Percentiles rank a stretch among this genome's conserved stretches.
These are phyloP conservation scores for Naematelia aurantialba DNA, from an alignment of 768 basidiomycete genomes.

Conservation along the genomic window DNA sequence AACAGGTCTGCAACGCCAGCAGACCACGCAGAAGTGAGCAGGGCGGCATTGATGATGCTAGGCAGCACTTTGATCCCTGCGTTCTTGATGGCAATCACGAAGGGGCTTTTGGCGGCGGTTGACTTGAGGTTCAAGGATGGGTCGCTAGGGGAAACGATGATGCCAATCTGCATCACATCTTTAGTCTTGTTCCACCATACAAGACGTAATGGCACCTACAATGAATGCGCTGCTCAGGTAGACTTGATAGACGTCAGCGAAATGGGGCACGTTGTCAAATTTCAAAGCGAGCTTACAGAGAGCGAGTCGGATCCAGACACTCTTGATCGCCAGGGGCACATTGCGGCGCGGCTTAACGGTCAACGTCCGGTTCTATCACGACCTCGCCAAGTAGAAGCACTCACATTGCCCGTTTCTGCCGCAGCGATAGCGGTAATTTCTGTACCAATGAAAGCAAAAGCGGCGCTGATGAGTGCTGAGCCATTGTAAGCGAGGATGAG, in stretches of 20 bases:
- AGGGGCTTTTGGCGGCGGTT: constrained; percentile 40
- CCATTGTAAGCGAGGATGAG: too few species aligned
- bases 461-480: neutral
- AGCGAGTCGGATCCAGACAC: neutral
- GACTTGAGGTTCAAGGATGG: neutral
- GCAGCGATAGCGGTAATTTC: constrained; percentile 64
- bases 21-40: neutral
- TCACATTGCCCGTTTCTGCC: constrained; percentile 27
- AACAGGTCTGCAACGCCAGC: neutral
- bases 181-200: neutral
- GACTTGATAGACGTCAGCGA: too few species aligned
- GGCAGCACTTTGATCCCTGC: constrained; percentile 41
- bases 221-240: neutral
- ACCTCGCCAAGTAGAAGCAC: neutral
- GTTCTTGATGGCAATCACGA: constrained; percentile 23
- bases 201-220: neutral
- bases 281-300: neutral
- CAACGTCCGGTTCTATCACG: too few species aligned
- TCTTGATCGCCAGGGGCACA: constrained; percentile 1
- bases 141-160: neutral
- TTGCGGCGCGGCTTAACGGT: constrained; percentile 2
- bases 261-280: neutral
- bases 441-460: constrained; percentile 80
- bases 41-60: constrained; percentile 39
- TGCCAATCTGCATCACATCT: neutral